Base-by-base conservation (phyloP, 257 asterid species). In the Jasminum sambac region DNA sequence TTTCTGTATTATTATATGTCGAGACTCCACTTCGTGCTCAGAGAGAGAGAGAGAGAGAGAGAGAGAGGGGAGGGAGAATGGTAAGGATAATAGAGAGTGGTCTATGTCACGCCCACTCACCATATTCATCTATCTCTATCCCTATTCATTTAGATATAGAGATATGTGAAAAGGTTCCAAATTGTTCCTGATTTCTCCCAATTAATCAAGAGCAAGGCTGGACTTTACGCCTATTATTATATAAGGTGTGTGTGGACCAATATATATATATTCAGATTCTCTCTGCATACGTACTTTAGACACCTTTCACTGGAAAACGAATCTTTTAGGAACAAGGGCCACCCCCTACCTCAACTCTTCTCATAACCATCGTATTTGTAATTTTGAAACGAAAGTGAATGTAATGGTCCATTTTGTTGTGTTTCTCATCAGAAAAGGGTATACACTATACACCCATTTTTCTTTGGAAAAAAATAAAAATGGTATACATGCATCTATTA, bases 321-420 rank as follows among this genome's bases (percentile, higher is more conserved):
- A 55, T 55, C 62, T 55, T 23, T 55, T 55, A 55, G 62, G 14
- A 55, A 3, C 62, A 19, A 55, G 62, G 62, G 62, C 62, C 62
- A 55, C 6, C 44, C 44, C 44, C 44, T 40, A 30, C 34, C 62
- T 55, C 14, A 9, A 19, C 62, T 55, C 62, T 55, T 30, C 62
- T 8, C 6, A 55, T 10, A 55, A 12, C 59, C 59, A 50, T 17
- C 7, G 9, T 50, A 50, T 21, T 6, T 11, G 2, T 4, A 30
- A 30, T 30, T 30, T 30, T 30, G 1, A 30, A 30, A 30, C 4
- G 36, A 30, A 30, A 30, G 36, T 30, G 36, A 30, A n/a, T n/a
- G n/a, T 4, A 30, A 30, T 30, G 36, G 36, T 30, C 36, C 36
- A 30, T 30, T 30, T 4, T 30, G 36, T 30, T 30, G 36, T 30